These are phyloP conservation scores for Xylaria flabelliformis DNA, from an alignment of 495 filamentous ascomycete species.

Conservation along the genomic window DNA sequence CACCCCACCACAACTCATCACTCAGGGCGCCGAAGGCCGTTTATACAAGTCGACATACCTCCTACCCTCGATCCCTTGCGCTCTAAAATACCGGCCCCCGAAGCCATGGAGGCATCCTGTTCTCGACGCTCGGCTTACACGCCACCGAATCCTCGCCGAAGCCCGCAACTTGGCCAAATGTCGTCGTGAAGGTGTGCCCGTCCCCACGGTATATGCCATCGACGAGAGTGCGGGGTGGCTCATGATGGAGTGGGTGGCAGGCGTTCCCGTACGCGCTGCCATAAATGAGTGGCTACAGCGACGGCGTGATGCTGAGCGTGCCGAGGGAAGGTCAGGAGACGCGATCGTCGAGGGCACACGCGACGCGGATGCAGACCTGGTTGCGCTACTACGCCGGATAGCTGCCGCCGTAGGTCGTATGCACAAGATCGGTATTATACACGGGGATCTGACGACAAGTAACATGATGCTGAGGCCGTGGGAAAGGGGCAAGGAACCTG, in stretches of 20 bases:
- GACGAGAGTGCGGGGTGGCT: conserved; percentile 82
- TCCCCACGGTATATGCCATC: conserved; percentile 77
- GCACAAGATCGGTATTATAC: conserved; percentile 82
- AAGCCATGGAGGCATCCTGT: conserved; percentile 93
- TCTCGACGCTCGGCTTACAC: conserved; percentile 87
- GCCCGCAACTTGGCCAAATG: conserved; percentile 82
- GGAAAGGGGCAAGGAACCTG: conserved; percentile 30
- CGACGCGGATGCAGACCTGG: conserved; percentile 46
- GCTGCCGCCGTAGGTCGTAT: conserved; percentile 77
- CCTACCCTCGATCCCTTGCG: conserved; percentile 67
- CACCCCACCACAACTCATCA: conserved; percentile 65
- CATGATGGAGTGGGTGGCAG: conserved; percentile 88
- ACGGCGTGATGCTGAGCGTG: conserved; percentile 44
- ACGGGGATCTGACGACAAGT: conserved; percentile 97
- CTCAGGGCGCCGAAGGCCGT: conserved; percentile 94
- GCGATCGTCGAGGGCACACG: conserved; percentile 48
- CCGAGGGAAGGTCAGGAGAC: conserved; percentile 44
- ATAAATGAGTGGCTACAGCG: conserved; percentile 67
- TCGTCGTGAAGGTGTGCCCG: conserved; percentile 73
- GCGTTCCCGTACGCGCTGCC: conserved; percentile 68
- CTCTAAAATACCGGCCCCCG: conserved; percentile 90
- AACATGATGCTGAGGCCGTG: conserved; percentile 83
- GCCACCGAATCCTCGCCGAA: conserved; percentile 84
- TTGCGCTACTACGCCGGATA: conserved; percentile 71
- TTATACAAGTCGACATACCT: conserved; percentile 89